Percentiles rank a stretch among this genome's conserved stretches.
Evolutionary conservation across 257 asterid species (phyloP).

Genomic region (Cinchona pubescens): DNA sequence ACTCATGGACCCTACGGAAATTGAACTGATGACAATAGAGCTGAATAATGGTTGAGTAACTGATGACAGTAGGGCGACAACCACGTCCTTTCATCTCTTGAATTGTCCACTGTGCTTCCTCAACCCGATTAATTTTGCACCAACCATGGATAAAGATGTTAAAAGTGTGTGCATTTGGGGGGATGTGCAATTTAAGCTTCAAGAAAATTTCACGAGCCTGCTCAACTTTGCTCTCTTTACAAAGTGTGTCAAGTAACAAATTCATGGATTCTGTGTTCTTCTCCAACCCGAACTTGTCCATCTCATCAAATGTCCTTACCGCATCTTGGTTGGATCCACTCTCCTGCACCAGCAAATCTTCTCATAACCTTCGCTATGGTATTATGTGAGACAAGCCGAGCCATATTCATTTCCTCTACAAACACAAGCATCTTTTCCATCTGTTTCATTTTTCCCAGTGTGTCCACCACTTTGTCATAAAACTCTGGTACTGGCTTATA

Average conservation of each 20-base stretch:
- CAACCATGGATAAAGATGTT: constrained; percentile 83
- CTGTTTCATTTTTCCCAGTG: constrained; percentile 72
- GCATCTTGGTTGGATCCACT: constrained; percentile 80
- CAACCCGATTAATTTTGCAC: constrained; percentile 76
- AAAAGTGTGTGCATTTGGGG: constrained; percentile 68
- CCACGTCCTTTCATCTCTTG: constrained; percentile 86
- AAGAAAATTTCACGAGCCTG: constrained; percentile 63
- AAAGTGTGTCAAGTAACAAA: constrained; percentile 68
- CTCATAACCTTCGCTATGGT: constrained; percentile 74
- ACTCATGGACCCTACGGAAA: constrained; percentile 50
- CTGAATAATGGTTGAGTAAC: constrained; percentile 67
- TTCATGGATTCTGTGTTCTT: constrained; percentile 75
- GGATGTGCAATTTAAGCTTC: constrained; percentile 54
- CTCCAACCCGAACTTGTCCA: constrained; percentile 56
- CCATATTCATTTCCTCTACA: constrained; percentile 46
- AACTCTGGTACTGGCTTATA: constrained; percentile 49
- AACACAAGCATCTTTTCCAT: constrained; percentile 63
- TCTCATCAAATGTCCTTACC: constrained; percentile 53
- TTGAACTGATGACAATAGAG: constrained; percentile 54
- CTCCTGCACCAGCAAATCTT: constrained; percentile 72
- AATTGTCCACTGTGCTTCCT: constrained; percentile 91
- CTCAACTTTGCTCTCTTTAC: constrained; percentile 63
- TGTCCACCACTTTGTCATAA: constrained; percentile 73
- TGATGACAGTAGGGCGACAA: constrained; percentile 62
- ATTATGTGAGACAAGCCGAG: constrained; percentile 42